These are phyloP conservation scores for Colletotrichum truncatum DNA, from an alignment of 2,329 filamentous ascomycete species.

Conservation along the genomic window DNA sequence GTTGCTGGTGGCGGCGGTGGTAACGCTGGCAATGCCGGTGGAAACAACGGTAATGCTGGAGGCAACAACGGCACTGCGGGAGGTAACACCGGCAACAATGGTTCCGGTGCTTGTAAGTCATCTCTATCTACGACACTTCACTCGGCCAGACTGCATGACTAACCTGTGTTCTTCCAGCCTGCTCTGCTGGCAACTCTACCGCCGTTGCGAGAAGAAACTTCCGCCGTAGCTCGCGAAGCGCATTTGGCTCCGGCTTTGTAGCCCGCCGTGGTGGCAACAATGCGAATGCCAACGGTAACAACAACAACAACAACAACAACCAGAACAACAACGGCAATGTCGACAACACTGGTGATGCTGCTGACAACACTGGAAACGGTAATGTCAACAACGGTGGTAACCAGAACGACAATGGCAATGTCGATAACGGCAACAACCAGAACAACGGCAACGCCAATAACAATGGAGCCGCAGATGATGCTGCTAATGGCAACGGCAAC, in stretches of 20 bases:
- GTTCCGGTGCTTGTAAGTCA: neutral
- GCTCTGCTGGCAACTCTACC: constrained; percentile 13
- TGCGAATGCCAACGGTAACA: neutral
- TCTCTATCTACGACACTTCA: no score
- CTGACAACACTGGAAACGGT: neutral
- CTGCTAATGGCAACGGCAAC: constrained; percentile 7
- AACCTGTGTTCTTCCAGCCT: neutral
- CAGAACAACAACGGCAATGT: neutral
- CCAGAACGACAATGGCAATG: neutral
- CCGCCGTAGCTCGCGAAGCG: neutral
- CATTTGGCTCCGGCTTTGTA: no score
- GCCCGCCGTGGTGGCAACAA: neutral
- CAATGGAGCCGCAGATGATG: neutral
- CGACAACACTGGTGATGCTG: neutral
- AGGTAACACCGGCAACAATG: no score
- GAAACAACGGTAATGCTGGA: constrained; percentile 30
- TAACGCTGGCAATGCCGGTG: constrained; percentile 29
- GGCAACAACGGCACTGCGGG: constrained; percentile 29
- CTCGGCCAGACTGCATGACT: neutral
- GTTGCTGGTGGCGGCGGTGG: constrained; percentile 35
- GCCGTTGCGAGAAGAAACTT: neutral
- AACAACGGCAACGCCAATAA: neutral
- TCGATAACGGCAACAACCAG: neutral
- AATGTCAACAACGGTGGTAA: neutral
- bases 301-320: neutral